Evolutionary conservation across 2,329 filamentous ascomycete genomes (phyloP), one percentile per base, ranked within the genome.

Genomic region (Pyrenophora tritici-repentis): DNA sequence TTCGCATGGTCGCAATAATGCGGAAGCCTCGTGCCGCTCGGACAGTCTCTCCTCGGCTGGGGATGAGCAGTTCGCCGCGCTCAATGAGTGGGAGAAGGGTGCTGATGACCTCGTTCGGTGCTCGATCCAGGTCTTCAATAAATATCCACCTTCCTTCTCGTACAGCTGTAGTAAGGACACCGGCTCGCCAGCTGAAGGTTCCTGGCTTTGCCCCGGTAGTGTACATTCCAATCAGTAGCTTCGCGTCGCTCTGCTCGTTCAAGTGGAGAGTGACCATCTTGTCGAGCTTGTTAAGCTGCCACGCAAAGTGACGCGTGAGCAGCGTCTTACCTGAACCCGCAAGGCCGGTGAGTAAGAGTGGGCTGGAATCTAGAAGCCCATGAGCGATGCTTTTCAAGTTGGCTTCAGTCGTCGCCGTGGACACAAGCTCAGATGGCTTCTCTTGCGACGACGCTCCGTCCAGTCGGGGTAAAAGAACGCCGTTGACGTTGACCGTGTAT

Each of bases 201-300:
- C 92, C 92, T 1, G 91, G 92, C 54, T 87, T 89, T 13, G 88
- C 85, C 50, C 91, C 92, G 17, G 91, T 94, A 1, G 93, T 90
- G 74, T 99, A 97, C 70, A 97, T 85, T 3, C 94, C 94, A 56
- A 99, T 85, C 34, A 99, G 84, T 78, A 96, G 89, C 74, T 99
- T 99, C 0, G 93, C 92, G 74, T 99, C 94, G 2, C 92, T 97
- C 73, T 99, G 95, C 74, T 97, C 94, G 70, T 99, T 99, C 29
- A 99, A 79, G 73, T 99, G 93, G 24, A 99, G 80, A 3, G 93
- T 97, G 44, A 99, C 88, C 86, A 99, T 91, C 52, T 84, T 85
- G 5, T 86, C 83, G 17, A 89, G 84, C 74, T 90, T 90, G 55
- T 89, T 89, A 47, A 97, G 83, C 61, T 88, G 84, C 63, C 84